Evolutionary conservation across 352 stramenopile species (phyloP).

Genomic region (Pythium myriotylum): DNA sequence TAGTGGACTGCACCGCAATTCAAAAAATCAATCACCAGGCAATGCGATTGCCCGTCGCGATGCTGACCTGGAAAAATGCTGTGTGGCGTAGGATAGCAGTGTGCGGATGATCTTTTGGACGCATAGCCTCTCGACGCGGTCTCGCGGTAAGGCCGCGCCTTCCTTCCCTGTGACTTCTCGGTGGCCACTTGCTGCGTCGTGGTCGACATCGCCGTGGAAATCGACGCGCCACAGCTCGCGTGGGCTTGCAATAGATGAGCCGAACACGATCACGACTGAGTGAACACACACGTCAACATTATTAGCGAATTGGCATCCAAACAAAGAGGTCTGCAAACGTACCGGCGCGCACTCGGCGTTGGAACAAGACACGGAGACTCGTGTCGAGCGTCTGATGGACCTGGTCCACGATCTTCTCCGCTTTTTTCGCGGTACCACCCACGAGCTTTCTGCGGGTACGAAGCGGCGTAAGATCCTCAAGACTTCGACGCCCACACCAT

Average conservation of each 20-base stretch:
- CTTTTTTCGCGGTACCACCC: conserved; percentile 45
- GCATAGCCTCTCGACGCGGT: conserved; percentile 40
- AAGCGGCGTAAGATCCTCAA: background rate
- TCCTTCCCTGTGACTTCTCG: background rate
- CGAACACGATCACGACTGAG: conserved; percentile 63
- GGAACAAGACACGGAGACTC: conserved; percentile 41
- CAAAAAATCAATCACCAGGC: background rate
- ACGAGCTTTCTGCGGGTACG: conserved; percentile 25
- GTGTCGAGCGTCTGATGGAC: conserved; percentile 34
- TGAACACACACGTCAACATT: conserved; percentile 5
- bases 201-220: conserved; percentile 29
- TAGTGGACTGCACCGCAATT: conserved; percentile 34
- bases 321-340: no score
- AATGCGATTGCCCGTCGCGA: background rate
- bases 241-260: conserved; percentile 52
- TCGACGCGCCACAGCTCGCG: conserved; percentile 57
- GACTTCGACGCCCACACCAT: no score
- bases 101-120: conserved; percentile 64
- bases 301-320: background rate
- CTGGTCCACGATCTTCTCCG: conserved; percentile 45
- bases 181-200: background rate
- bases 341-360: conserved; percentile 20
- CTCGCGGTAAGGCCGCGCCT: conserved; percentile 6
- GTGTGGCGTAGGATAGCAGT: conserved; percentile 37
- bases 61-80: conserved; percentile 41